These are phyloP conservation scores for Trichoderma aggressivum DNA, from an alignment of 2,329 filamentous ascomycete species.

Conservation along the genomic window DNA sequence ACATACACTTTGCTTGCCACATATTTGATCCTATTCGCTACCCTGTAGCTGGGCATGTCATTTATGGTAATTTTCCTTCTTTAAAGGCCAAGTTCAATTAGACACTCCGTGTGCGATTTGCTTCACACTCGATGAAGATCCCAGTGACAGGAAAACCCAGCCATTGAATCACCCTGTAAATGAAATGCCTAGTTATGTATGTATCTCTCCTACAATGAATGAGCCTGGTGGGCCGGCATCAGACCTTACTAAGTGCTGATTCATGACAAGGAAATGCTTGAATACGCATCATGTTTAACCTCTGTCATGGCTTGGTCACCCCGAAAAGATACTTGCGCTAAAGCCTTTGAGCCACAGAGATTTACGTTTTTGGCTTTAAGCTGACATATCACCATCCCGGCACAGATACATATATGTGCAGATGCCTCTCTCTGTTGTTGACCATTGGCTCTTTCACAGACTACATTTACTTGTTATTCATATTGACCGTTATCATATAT, in stretches of 20 bases:
- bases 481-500: not conserved
- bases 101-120: not conserved
- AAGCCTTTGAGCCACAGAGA: not conserved
- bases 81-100: not conserved
- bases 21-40: not conserved
- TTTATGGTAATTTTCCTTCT: not conserved
- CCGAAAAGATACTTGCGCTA: not conserved
- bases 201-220: not conserved
- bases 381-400: not conserved
- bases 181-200: not conserved
- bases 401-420: not conserved
- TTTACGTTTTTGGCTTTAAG: not conserved
- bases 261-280: not conserved
- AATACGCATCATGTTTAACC: not conserved
- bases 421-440: not conserved
- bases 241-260: conserved; percentile 7
- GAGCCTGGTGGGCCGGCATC: not conserved
- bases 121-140: not conserved
- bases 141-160: not conserved
- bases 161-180: not conserved
- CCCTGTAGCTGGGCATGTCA: not conserved
- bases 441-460: not conserved
- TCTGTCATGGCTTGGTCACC: conserved; percentile 7
- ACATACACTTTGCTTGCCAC: too few species aligned
- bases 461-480: not conserved